Base-by-base conservation (phyloP, 257 asterid species). In the Fraxinus quadrangulata region DNA sequence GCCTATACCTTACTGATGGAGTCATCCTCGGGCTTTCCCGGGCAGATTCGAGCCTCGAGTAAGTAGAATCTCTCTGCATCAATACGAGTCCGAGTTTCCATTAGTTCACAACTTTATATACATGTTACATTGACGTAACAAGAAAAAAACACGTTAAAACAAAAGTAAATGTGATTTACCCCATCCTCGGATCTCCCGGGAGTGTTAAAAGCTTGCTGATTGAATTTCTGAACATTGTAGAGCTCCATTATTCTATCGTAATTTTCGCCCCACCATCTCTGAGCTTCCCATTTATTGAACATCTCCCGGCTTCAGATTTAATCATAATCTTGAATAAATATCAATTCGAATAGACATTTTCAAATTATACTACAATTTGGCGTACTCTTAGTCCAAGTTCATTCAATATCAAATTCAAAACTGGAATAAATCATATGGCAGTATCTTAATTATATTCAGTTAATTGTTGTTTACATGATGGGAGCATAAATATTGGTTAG, bases 61-160 rank as follows among this genome's bases (percentile, higher is more conserved):
- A 87, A 30, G 81, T 67, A 3, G 91, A 87, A 81, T 87, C 91
- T 81, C 89, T 87, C 89, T 87, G 91, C 82, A 83, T n/a, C 17
- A n/a, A 31, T 9, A 74, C n/a, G 4, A 2, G 13, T 33, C 14
- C 65, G 65, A 54, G 26, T 54, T 54, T 54, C 24, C 23, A 54
- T 54, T n/a, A 54, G 26, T 54, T 19, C 65, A 54, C 6, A 47
- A 47, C 56, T 47, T 3, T 47, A 47, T 45, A 13, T 14, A 14
- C 56, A 14, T 14, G 56, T 47, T 47, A 47, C 6, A 47, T 47
- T 14, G n/a, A 47, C 0, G n/a, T 5, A 6, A 54, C 8, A 37
- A 8, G 10, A 37, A 37, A 12, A 37, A 8, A 37, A 37, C 16
- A 0, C 49, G 49, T 42, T 12, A 45, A 45, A n/a, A 45, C 54